These are phyloP conservation scores for Letharia columbiana DNA, from an alignment of 495 filamentous ascomycete species.

Conservation along the genomic window DNA sequence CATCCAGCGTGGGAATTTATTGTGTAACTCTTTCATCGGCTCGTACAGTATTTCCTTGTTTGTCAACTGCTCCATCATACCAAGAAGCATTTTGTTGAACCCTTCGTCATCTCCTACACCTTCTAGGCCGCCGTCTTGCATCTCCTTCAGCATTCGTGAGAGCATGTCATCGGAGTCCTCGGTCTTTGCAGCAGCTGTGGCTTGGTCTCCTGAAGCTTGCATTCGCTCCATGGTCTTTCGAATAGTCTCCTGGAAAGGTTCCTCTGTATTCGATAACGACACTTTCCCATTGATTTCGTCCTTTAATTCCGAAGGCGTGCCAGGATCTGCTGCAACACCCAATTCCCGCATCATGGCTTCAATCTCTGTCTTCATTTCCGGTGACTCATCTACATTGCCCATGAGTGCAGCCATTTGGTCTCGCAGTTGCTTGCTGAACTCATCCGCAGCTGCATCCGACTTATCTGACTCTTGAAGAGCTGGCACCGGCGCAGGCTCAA, in stretches of 20 bases:
- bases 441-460: slow-evolving; percentile 33
- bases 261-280: slow-evolving; percentile 27
- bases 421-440: slow-evolving; percentile 77
- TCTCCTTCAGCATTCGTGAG: slow-evolving; percentile 75
- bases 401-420: slow-evolving; percentile 69
- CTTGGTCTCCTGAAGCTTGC: slow-evolving; percentile 74
- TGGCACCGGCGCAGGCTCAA: slow-evolving; percentile 39
- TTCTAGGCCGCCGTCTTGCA: slow-evolving; percentile 54
- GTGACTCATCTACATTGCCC: slow-evolving; percentile 56
- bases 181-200: slow-evolving; percentile 63
- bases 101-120: slow-evolving; percentile 71
- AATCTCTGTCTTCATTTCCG: slow-evolving; percentile 79
- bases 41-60: slow-evolving; percentile 98
- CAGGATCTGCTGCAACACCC: slow-evolving; percentile 38
- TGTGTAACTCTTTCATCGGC: slow-evolving; percentile 92
- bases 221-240: slow-evolving; percentile 87
- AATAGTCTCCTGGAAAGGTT: slow-evolving; percentile 84
- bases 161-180: slow-evolving; percentile 70
- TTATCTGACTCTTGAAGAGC: slow-evolving; percentile 29
- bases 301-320: slow-evolving; percentile 20
- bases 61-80: slow-evolving; percentile 97
- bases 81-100: slow-evolving; percentile 83
- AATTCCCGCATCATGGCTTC: slow-evolving; percentile 77
- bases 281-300: slow-evolving; percentile 7
- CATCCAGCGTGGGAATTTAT: slow-evolving; percentile 86